Evolutionary conservation across 1,139 yeast species (phyloP).

Genomic region (Diutina sp.): DNA sequence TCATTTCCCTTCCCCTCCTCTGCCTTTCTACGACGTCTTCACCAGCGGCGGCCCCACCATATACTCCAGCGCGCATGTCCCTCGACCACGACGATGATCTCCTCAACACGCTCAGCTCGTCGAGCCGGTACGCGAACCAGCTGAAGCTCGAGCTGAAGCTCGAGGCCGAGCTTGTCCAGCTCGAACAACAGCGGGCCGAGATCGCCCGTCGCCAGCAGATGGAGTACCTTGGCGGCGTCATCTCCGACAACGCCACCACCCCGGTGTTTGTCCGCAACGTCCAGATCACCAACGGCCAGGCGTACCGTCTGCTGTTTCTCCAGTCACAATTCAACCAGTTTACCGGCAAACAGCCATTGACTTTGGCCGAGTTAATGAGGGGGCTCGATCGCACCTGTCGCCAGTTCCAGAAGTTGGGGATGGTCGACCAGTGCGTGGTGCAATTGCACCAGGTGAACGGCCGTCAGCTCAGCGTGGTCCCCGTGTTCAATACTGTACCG

Average conservation of each 20-base stretch:
- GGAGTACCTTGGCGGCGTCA: slow-evolving; percentile 18
- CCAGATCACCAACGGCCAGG: slow-evolving; percentile 41
- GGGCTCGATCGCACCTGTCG: slow-evolving; percentile 30
- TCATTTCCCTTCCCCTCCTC: background rate
- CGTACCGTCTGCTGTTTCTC: slow-evolving; percentile 39
- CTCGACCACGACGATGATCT: slow-evolving; percentile 16
- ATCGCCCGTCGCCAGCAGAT: slow-evolving; percentile 26
- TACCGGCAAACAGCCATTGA: slow-evolving; percentile 17
- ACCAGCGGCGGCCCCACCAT: background rate
- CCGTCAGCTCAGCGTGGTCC: slow-evolving; percentile 28
- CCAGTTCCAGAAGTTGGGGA: slow-evolving; percentile 27
- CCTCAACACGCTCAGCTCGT: slow-evolving; percentile 13
- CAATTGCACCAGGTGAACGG: slow-evolving; percentile 13
- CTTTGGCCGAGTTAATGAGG: slow-evolving; percentile 23
- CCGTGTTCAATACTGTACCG: slow-evolving; percentile 47
- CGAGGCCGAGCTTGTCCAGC: slow-evolving; percentile 19
- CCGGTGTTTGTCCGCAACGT: slow-evolving; percentile 36
- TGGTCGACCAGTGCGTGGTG: slow-evolving; percentile 32
- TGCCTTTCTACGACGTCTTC: background rate
- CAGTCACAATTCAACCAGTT: slow-evolving; percentile 43
- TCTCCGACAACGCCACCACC: slow-evolving; percentile 25
- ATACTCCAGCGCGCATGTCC: slow-evolving; percentile 8
- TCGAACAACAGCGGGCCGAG: slow-evolving; percentile 19
- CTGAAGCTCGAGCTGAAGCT: slow-evolving; percentile 4
- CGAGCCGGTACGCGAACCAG: slow-evolving; percentile 3